Percentiles rank a stretch among this genome's conserved stretches.
Conservation (phyloP, 2,329 filamentous ascomycete species). For the Bipolaris zeicola region DNA sequence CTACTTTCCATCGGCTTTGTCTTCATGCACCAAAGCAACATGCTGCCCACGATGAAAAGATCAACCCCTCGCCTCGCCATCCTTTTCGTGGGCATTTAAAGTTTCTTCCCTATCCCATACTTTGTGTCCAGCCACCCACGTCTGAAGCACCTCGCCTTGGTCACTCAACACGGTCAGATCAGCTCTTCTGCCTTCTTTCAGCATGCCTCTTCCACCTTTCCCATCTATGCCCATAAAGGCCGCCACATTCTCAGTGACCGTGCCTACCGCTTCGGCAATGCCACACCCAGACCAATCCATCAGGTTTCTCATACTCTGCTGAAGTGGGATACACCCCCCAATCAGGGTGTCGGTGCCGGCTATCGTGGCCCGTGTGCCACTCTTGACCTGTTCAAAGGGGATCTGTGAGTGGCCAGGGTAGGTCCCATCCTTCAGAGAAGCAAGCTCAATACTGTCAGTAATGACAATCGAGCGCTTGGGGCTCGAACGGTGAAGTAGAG, state of each 20-base stretch:
- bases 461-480: constrained; percentile 58
- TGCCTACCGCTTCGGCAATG: constrained; percentile 56
- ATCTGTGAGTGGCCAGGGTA: constrained; percentile 61
- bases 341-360: constrained; percentile 60
- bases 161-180: constrained; percentile 58
- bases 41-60: not conserved
- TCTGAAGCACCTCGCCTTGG: constrained; percentile 55
- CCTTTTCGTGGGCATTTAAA: constrained; percentile 30
- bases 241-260: constrained; percentile 58
- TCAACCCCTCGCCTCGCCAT: constrained; percentile 34
- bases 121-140: constrained; percentile 57
- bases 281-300: constrained; percentile 55
- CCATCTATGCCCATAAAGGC: constrained; percentile 55
- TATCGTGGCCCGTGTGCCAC: constrained; percentile 57
- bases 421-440: constrained; percentile 57
- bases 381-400: constrained; percentile 56
- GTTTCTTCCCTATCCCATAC: constrained; percentile 53
- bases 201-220: constrained; percentile 49
- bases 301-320: constrained; percentile 58
- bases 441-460: constrained; percentile 62
- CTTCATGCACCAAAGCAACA: not conserved
- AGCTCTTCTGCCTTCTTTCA: constrained; percentile 54
- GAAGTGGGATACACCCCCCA: constrained; percentile 58
- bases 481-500: constrained; percentile 55
- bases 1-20: too few relatives aligned